A percentile compares a stretch with the other conserved stretches of the same genome.
Conservation (phyloP, 768 basidiomycete species). For the Russula ochroleuca region DNA sequence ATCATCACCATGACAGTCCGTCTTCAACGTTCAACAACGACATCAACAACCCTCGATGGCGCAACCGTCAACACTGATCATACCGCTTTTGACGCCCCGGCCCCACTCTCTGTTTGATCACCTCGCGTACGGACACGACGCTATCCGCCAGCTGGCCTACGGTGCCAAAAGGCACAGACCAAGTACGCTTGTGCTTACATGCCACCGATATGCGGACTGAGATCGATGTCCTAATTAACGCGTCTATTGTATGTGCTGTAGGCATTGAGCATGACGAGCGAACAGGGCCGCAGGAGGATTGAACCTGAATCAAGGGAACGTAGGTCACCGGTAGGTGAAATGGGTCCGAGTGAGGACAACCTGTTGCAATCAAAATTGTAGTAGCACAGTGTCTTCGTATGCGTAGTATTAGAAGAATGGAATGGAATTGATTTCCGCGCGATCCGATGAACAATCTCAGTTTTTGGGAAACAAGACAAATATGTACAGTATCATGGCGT, state of each 20-base stretch:
- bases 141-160: constrained; percentile 87
- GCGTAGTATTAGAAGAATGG: neutral
- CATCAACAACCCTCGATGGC: neutral
- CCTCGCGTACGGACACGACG: constrained; percentile 48
- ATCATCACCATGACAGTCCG: neutral
- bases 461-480: no score
- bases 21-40: no score
- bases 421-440: no score
- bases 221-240: constrained; percentile 51
- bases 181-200: constrained; percentile 86
- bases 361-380: neutral
- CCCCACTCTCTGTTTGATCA: constrained; percentile 56
- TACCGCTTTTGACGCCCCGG: constrained; percentile 55
- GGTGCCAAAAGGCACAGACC: constrained; percentile 79
- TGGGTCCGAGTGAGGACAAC: neutral
- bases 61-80: neutral
- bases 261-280: neutral
- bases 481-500: no score
- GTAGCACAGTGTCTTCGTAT: neutral
- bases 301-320: neutral
- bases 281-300: neutral
- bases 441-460: no score
- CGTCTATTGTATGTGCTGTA: constrained; percentile 48
- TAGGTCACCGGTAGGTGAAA: no score
- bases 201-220: constrained; percentile 65